Conservation (phyloP, 148 eudicot genomes). For the Camellia japonica region DNA sequence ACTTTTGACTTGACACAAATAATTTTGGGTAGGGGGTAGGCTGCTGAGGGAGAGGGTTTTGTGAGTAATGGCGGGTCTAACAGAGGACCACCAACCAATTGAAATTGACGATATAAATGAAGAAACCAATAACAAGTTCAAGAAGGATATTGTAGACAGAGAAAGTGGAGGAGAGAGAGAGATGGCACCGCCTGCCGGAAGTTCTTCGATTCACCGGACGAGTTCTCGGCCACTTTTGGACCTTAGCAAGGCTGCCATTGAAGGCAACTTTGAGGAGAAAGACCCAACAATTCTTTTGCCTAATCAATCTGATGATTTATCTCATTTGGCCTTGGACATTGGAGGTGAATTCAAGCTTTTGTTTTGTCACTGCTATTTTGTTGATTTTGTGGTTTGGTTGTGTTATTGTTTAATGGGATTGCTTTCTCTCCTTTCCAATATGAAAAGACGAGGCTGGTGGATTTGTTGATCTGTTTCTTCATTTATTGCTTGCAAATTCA, state of each 20-base stretch:
- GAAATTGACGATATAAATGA: constrained; percentile 36
- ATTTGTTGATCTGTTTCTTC: neutral
- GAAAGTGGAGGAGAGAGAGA: constrained; percentile 38
- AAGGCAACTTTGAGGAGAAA: constrained; percentile 88
- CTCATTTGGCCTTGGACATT: constrained; percentile 93
- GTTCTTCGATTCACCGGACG: constrained; percentile 68
- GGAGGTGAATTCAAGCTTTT: constrained; percentile 55
- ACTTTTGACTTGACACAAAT: constrained; percentile 23
- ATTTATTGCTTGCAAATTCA: neutral
- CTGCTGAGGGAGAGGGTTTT: constrained; percentile 12
- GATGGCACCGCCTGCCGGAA: constrained; percentile 49
- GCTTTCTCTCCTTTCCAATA: neutral
- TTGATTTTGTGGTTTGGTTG: constrained; percentile 1
- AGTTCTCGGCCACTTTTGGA: constrained; percentile 87
- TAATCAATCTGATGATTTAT: constrained; percentile 98
- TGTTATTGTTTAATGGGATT: neutral
- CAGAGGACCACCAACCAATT: constrained; percentile 31
- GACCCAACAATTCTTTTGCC: constrained; percentile 91
- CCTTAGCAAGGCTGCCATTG: constrained; percentile 87
- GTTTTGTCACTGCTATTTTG: neutral
- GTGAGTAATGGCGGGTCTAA: constrained; percentile 43
- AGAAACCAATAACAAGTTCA: constrained; percentile 12
- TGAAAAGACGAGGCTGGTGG: neutral
- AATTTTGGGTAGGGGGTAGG: constrained; percentile 30
- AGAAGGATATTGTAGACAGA: constrained; percentile 20